phyloP scores from a whole-genome alignment of 2,329 filamentous ascomycete genomes.

The Fulvia fulva region DNA sequence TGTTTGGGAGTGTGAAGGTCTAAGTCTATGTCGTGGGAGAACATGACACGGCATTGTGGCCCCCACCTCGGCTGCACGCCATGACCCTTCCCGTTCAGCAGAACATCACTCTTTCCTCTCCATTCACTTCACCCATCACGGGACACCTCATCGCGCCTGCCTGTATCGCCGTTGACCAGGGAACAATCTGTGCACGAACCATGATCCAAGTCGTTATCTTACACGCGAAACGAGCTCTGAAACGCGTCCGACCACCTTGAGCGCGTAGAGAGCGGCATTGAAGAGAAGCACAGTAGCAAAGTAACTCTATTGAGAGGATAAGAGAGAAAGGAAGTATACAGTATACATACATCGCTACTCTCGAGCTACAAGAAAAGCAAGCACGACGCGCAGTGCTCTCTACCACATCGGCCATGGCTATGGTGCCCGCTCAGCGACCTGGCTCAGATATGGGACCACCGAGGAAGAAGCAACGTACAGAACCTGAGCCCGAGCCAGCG shows the following conservation, averaged over 20 bases:
- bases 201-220: neutral
- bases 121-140: constrained; percentile 3
- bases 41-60: too few species aligned
- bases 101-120: neutral
- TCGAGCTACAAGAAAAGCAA: neutral
- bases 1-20: too few species aligned
- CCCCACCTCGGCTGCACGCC: too few species aligned
- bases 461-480: constrained; percentile 12
- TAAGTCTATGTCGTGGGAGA: too few species aligned
- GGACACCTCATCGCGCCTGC: neutral
- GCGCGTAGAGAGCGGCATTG: constrained; percentile 3
- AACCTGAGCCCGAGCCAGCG: constrained; percentile 5
- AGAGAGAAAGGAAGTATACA: neutral
- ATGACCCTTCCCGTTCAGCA: too few species aligned
- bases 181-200: neutral
- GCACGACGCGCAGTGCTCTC: too few species aligned
- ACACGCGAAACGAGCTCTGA: constrained; percentile 9
- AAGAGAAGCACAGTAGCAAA: neutral
- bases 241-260: constrained; percentile 11
- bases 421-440: neutral
- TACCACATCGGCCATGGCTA: neutral
- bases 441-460: neutral
- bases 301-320: neutral
- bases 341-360: neutral
- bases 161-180: neutral